Conservation (phyloP, 2,329 filamentous ascomycete genomes). For the Aureobasidium melanogenum region DNA sequence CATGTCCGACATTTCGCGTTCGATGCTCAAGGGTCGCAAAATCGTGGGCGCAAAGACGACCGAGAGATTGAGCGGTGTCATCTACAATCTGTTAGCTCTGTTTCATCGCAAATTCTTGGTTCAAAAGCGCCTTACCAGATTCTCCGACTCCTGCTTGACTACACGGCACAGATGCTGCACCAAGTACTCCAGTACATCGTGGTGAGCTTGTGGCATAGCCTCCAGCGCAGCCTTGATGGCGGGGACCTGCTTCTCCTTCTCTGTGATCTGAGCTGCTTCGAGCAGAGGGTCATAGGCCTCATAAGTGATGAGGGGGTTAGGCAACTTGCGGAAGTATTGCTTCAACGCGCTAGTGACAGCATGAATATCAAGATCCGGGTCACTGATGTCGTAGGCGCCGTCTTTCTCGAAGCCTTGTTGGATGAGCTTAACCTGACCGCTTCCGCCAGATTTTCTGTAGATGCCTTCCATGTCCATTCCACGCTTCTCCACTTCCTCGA, state of each 20-base stretch:
- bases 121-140: slow-evolving; percentile 51
- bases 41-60: slow-evolving; percentile 98
- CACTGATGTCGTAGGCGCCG: slow-evolving; percentile 78
- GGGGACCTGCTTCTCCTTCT: slow-evolving; percentile 57
- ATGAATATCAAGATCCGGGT: slow-evolving; percentile 88
- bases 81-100: slow-evolving; percentile 43
- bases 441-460: slow-evolving; percentile 93
- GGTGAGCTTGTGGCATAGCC: slow-evolving; percentile 72
- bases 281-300: slow-evolving; percentile 85
- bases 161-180: slow-evolving; percentile 89
- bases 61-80: slow-evolving; percentile 92
- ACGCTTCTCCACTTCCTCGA: slow-evolving; percentile 89
- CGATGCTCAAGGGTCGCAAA: slow-evolving; percentile 82
- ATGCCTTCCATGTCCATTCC: slow-evolving; percentile 98
- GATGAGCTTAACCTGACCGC: slow-evolving; percentile 80
- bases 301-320: slow-evolving; percentile 80
- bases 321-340: slow-evolving; percentile 93
- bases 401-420: slow-evolving; percentile 85
- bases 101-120: background rate
- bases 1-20: slow-evolving; percentile 94
- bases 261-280: slow-evolving; percentile 55
- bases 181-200: slow-evolving; percentile 84
- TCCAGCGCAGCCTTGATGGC: slow-evolving; percentile 67
- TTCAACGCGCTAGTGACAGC: slow-evolving; percentile 93
- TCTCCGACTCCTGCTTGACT: slow-evolving; percentile 71